These are phyloP conservation scores for Aureobasidium melanogenum DNA, from an alignment of 2,329 filamentous ascomycete species.

Conservation along the genomic window DNA sequence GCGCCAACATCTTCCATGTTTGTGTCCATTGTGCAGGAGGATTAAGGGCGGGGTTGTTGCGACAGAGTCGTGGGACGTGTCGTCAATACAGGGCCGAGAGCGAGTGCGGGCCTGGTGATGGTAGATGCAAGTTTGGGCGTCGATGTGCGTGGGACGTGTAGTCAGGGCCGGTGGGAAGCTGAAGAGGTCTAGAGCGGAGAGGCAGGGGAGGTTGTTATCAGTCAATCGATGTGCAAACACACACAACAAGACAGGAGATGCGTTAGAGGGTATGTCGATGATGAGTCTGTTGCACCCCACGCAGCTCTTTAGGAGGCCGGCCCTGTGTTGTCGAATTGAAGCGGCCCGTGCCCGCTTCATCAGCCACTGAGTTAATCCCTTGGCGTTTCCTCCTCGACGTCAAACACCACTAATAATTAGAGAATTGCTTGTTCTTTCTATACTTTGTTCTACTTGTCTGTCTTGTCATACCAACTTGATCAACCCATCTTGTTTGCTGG, in stretches of 20 bases:
- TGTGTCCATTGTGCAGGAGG: slow-evolving; percentile 62
- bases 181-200: background rate
- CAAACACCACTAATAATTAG: background rate
- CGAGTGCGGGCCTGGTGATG: background rate
- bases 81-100: slow-evolving; percentile 1
- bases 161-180: background rate
- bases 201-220: background rate
- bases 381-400: background rate
- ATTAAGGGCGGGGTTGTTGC: background rate
- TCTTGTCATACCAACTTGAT: background rate
- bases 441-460: background rate
- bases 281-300: slow-evolving; percentile 5
- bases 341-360: background rate
- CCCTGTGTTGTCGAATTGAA: background rate
- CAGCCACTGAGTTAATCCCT: slow-evolving; percentile 1
- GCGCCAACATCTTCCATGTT: slow-evolving; percentile 98
- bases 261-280: slow-evolving; percentile 1
- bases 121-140: background rate
- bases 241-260: background rate
- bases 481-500: background rate
- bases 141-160: background rate
- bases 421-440: background rate
- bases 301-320: background rate
- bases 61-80: background rate
- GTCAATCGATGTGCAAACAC: background rate